phyloP scores from a whole-genome alignment of 345 rosid species.

The Ceriops zippeliana region DNA sequence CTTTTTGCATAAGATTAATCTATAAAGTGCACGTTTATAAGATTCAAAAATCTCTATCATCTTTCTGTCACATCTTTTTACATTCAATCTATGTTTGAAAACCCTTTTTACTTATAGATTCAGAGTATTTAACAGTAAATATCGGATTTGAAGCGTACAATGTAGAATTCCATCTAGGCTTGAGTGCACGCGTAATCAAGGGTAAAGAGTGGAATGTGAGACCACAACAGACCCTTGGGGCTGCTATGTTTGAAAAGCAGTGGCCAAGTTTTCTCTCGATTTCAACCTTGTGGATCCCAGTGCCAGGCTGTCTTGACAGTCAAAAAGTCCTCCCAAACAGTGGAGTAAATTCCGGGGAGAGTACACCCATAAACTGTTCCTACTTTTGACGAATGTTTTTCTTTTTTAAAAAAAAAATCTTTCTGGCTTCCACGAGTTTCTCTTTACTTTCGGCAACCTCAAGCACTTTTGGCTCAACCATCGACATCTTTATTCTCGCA shows the following conservation, averaged over 20 bases:
- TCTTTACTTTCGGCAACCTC: neutral
- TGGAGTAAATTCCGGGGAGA: constrained; percentile 19
- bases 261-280: neutral
- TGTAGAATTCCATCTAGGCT: too few species aligned
- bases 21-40: too few species aligned
- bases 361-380: neutral
- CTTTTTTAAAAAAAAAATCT: neutral
- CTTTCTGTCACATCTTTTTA: too few species aligned
- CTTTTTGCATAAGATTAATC: too few species aligned
- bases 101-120: too few species aligned
- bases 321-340: neutral
- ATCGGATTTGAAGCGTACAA: too few species aligned
- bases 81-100: too few species aligned
- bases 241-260: constrained; percentile 16
- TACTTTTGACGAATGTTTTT: neutral
- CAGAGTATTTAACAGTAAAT: too few species aligned
- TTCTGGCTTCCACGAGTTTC: neutral
- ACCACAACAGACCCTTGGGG: neutral
- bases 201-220: too few species aligned
- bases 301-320: constrained; percentile 10
- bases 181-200: too few species aligned
- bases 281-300: constrained; percentile 20
- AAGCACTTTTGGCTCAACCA: neutral
- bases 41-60: too few species aligned
- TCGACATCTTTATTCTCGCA: neutral